phyloP scores from a whole-genome alignment of 805 yeast genomes.

The Starmerella ratchasimensis region DNA sequence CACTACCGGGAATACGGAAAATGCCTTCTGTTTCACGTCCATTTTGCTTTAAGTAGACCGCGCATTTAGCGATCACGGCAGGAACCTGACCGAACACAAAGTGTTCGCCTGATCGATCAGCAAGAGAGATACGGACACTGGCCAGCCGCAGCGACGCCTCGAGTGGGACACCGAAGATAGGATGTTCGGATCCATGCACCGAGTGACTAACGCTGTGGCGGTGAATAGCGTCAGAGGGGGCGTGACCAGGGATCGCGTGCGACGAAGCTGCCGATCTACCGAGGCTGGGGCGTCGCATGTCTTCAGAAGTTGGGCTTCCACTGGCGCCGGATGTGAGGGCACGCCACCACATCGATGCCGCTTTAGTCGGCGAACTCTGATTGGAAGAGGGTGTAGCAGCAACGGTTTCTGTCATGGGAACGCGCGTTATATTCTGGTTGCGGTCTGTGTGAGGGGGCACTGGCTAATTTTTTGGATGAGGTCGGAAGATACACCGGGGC shows the following conservation, averaged over 20 bases:
- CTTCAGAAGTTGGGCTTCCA: background rate
- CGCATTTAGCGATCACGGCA: slow-evolving; percentile 89
- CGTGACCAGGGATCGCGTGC: slow-evolving; percentile 28
- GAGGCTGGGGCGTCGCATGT: slow-evolving; percentile 12
- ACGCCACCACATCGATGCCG: slow-evolving; percentile 33
- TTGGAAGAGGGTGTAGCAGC: too few relatives aligned
- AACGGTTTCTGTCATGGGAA: too few relatives aligned
- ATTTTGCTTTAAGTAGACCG: slow-evolving; percentile 64
- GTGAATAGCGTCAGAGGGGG: slow-evolving; percentile 13
- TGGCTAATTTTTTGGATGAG: too few relatives aligned
- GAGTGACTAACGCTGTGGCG: slow-evolving; percentile 7
- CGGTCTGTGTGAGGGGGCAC: too few relatives aligned
- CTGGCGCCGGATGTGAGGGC: slow-evolving; percentile 23
- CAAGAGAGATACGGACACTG: slow-evolving; percentile 56
- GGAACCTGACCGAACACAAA: slow-evolving; percentile 83
- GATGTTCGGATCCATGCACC: slow-evolving; percentile 17
- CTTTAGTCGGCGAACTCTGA: slow-evolving; percentile 17
- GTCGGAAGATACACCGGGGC: too few relatives aligned
- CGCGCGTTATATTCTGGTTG: too few relatives aligned
- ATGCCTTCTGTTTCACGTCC: slow-evolving; percentile 71
- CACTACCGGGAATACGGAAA: slow-evolving; percentile 84
- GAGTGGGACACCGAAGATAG: slow-evolving; percentile 72
- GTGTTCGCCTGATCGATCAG: slow-evolving; percentile 43
- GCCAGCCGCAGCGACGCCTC: slow-evolving; percentile 60
- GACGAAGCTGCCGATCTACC: slow-evolving; percentile 25